Evolutionary conservation across 805 yeast species (phyloP).

Genomic region (Hanseniaspora clermontiae): DNA sequence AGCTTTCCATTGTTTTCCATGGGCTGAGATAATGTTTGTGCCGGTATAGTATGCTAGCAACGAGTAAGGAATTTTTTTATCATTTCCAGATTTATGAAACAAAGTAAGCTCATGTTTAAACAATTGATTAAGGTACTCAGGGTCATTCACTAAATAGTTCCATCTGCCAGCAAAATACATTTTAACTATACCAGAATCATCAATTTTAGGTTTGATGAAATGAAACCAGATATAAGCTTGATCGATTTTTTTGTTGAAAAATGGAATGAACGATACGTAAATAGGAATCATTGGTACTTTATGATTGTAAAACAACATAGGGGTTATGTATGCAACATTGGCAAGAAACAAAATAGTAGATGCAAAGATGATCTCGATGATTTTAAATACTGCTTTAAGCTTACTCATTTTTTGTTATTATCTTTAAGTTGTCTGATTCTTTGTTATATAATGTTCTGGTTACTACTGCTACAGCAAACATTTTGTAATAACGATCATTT

Average conservation of each 20-base stretch:
- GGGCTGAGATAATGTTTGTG: constrained; percentile 48
- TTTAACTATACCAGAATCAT: constrained; percentile 45
- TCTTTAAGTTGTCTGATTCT: background rate
- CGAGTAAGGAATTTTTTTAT: constrained; percentile 43
- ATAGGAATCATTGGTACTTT: constrained; percentile 52
- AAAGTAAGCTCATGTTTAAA: constrained; percentile 35
- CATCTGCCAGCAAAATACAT: constrained; percentile 49
- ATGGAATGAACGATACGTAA: constrained; percentile 40
- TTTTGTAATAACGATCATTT: background rate
- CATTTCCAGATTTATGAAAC: constrained; percentile 50
- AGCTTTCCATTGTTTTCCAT: constrained; percentile 39
- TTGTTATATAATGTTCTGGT: background rate
- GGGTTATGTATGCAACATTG: background rate
- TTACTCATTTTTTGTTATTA: background rate
- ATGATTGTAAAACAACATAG: background rate
- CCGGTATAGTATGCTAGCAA: constrained; percentile 46
- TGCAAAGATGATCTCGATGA: background rate
- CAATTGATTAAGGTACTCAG: constrained; percentile 35
- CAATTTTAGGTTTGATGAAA: constrained; percentile 35
- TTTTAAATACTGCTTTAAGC: background rate
- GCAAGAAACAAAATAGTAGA: background rate
- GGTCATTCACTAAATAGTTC: constrained; percentile 43
- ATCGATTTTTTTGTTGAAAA: constrained; percentile 24
- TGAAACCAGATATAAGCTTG: constrained; percentile 36
- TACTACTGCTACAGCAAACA: background rate